phyloP scores from a whole-genome alignment of 176 grass and related monocot genomes.

The Neostapfia colusana region DNA sequence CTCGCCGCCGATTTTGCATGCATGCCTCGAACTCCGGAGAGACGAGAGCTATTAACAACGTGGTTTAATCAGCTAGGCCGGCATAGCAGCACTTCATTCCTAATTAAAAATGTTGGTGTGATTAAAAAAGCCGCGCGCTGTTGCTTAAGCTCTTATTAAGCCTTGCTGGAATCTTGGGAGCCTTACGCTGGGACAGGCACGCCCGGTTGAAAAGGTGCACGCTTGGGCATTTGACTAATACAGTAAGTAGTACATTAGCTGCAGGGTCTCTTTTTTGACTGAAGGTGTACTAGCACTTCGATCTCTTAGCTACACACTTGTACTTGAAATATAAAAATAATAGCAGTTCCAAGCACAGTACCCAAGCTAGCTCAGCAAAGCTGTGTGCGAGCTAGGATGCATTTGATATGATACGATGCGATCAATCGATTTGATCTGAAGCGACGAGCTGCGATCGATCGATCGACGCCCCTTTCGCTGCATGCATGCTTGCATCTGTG shows the following conservation, averaged over 20 bases:
- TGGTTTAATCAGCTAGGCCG: conserved; percentile 28
- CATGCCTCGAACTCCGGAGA: conserved; percentile 27
- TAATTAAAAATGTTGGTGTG: background rate
- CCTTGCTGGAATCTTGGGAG: conserved; percentile 35
- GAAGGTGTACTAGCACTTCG: background rate
- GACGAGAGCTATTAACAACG: background rate
- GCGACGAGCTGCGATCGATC: background rate
- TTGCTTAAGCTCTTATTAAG: background rate
- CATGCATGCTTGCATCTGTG: background rate
- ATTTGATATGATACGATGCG: conserved; percentile 23
- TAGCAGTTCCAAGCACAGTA: no score
- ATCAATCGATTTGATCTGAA: conserved; percentile 4
- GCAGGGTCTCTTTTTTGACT: conserved; percentile 27
- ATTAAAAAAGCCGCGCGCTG: no score
- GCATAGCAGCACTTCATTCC: conserved; percentile 29
- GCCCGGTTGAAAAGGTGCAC: conserved; percentile 36
- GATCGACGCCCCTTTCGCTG: background rate
- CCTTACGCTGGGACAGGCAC: conserved; percentile 9
- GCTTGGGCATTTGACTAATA: conserved; percentile 22
- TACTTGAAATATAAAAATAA: no score
- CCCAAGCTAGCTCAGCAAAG: background rate
- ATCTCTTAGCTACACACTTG: no score
- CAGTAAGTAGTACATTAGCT: background rate
- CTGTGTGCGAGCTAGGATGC: background rate
- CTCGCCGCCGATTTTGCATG: background rate